Conservation (phyloP, 768 basidiomycete genomes). For the Kwoniella europaea region DNA sequence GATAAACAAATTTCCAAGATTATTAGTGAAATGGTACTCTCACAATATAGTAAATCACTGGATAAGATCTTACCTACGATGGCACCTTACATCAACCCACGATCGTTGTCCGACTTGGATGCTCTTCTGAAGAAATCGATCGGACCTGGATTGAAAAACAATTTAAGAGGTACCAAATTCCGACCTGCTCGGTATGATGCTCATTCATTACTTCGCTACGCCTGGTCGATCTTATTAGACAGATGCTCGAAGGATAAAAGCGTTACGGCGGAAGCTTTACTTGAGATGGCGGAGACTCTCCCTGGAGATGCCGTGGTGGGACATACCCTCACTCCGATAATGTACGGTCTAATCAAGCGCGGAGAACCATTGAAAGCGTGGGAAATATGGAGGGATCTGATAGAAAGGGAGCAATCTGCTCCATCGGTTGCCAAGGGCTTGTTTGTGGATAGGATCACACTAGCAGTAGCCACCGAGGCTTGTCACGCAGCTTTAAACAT, state of each 20-base stretch:
- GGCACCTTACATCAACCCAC: constrained; percentile 7
- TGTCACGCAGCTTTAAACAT: constrained; percentile 17
- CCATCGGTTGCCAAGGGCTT: neutral
- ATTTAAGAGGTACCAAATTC: neutral
- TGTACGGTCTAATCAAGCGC: constrained; percentile 31
- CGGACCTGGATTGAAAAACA: neutral
- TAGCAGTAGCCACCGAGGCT: constrained; percentile 33
- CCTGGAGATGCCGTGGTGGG: constrained; percentile 19
- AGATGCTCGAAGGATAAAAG: constrained; percentile 12
- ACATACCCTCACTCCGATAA: constrained; percentile 37
- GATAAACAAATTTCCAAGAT: neutral
- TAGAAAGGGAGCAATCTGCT: constrained; percentile 22
- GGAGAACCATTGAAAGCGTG: constrained; percentile 29
- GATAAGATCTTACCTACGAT: constrained; percentile 9
- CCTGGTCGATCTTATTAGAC: constrained; percentile 39
- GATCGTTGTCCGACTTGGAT: neutral
- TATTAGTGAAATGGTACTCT: constrained; percentile 11
- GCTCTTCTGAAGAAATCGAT: neutral
- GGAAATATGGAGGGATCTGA: constrained; percentile 37
- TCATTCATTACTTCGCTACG: constrained; percentile 18
- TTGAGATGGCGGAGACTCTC: constrained; percentile 23
- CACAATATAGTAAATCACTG: constrained; percentile 6
- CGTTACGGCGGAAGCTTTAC: constrained; percentile 19
- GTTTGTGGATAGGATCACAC: constrained; percentile 31
- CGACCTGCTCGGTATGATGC: neutral